Conservation (phyloP, 2,329 filamentous ascomycete genomes). For the Paraphaeosphaeria sporulosa region DNA sequence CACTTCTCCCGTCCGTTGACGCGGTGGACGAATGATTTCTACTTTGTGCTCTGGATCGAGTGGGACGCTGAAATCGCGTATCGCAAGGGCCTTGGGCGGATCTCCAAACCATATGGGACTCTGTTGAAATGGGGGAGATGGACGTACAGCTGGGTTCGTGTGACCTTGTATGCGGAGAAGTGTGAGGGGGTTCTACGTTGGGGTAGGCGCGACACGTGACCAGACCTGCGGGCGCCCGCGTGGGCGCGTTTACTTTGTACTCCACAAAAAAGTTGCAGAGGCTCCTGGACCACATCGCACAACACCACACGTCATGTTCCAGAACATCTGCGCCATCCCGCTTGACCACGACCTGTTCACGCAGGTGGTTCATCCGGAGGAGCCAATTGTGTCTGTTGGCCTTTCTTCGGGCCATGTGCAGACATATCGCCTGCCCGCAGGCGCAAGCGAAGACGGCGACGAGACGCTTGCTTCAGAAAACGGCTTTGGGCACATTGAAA, state of each 20-base stretch:
- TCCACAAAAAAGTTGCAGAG: constrained; percentile 35
- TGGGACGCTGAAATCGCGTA: constrained; percentile 9
- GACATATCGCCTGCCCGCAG: constrained; percentile 76
- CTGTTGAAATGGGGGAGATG: not conserved
- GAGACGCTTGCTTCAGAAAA: constrained; percentile 60
- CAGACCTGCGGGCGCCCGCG: not conserved
- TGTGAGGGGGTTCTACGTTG: not conserved
- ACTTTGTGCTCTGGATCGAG: constrained; percentile 1
- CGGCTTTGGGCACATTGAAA: constrained; percentile 80
- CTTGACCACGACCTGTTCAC: constrained; percentile 87
- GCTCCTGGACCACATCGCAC: constrained; percentile 4
- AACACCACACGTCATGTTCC: constrained; percentile 70
- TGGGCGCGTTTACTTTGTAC: not conserved
- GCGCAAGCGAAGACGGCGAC: constrained; percentile 58
- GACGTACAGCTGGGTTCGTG: constrained; percentile 5
- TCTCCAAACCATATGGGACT: not conserved
- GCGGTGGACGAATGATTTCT: too few species aligned
- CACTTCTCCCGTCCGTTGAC: too few species aligned
- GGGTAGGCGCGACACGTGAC: not conserved
- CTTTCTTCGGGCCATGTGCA: constrained; percentile 86
- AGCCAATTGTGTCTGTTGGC: constrained; percentile 86
- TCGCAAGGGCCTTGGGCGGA: not conserved
- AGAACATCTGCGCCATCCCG: constrained; percentile 89
- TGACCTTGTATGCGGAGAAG: not conserved
- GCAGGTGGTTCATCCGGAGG: constrained; percentile 83